A percentile compares a stretch with the other conserved stretches of the same genome.
Evolutionary conservation across 2,329 filamentous ascomycete genomes (phyloP).

Genomic region (Ophiosphaerella narmari): DNA sequence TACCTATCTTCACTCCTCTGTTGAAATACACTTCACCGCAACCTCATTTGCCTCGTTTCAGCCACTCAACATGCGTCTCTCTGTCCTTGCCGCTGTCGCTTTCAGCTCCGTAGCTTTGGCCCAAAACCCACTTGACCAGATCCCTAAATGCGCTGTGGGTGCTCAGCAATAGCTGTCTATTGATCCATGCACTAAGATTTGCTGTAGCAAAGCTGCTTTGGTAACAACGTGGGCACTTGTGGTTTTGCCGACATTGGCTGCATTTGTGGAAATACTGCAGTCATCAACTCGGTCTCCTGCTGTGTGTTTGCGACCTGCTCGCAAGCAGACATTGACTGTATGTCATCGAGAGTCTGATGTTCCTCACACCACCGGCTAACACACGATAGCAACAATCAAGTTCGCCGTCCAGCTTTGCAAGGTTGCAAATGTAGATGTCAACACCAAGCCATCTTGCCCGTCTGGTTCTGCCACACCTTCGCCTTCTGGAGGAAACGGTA

Average conservation of each 20-base stretch:
- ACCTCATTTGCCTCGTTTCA: background rate
- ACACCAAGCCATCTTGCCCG: slow-evolving; percentile 46
- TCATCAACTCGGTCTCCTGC: slow-evolving; percentile 49
- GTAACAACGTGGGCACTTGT: slow-evolving; percentile 46
- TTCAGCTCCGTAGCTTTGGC: slow-evolving; percentile 31
- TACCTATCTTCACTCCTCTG: background rate
- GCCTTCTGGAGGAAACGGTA: background rate
- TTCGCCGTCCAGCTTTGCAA: slow-evolving; percentile 50
- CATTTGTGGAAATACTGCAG: slow-evolving; percentile 47
- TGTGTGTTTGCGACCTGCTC: slow-evolving; percentile 48
- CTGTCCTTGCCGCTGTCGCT: slow-evolving; percentile 27
- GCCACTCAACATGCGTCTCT: slow-evolving; percentile 30
- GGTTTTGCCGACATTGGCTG: slow-evolving; percentile 47
- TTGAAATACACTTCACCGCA: background rate
- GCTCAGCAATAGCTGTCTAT: background rate
- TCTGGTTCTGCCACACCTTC: slow-evolving; percentile 1
- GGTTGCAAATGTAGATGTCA: slow-evolving; percentile 45
- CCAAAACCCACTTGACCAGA: slow-evolving; percentile 25
- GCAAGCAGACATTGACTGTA: slow-evolving; percentile 37
- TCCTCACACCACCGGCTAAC: slow-evolving; percentile 20
- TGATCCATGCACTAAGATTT: background rate
- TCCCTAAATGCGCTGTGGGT: slow-evolving; percentile 37
- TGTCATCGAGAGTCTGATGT: background rate
- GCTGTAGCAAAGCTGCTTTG: slow-evolving; percentile 43
- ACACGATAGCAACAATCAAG: slow-evolving; percentile 48